phyloP scores from a whole-genome alignment of 2,329 filamentous ascomycete genomes.

The Penicillium sp. region DNA sequence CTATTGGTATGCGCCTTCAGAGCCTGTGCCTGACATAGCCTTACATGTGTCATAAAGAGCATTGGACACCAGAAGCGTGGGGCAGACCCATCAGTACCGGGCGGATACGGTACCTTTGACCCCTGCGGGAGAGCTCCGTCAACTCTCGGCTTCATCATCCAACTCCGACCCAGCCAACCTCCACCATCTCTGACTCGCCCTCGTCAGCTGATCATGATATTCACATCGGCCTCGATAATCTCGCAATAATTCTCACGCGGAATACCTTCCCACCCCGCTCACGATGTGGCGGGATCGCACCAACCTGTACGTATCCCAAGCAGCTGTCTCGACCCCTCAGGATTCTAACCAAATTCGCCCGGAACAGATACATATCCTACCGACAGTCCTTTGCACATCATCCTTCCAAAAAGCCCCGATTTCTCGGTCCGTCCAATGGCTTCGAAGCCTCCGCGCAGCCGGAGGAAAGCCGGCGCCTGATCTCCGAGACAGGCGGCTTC shows the following conservation, averaged over 20 bases:
- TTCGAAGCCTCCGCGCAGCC: slow-evolving; percentile 60
- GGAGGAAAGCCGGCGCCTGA: slow-evolving; percentile 75
- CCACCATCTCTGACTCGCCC: background rate
- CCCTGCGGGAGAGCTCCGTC: slow-evolving; percentile 14
- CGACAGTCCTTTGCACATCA: slow-evolving; percentile 97
- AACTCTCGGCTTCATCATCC: slow-evolving; percentile 12
- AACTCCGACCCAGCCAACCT: background rate
- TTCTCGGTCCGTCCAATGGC: slow-evolving; percentile 59
- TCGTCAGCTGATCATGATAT: slow-evolving; percentile 13
- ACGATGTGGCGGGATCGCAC: slow-evolving; percentile 99
- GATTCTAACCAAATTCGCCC: slow-evolving; percentile 15
- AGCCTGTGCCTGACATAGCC: background rate
- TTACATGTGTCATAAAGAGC: background rate
- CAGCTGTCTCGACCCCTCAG: slow-evolving; percentile 1
- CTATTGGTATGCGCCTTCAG: background rate
- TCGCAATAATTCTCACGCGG: slow-evolving; percentile 19
- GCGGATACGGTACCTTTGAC: slow-evolving; percentile 7
- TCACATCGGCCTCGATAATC: slow-evolving; percentile 11
- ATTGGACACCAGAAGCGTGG: background rate
- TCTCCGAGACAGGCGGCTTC: slow-evolving; percentile 70
- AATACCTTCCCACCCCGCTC: slow-evolving; percentile 45
- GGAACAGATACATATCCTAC: slow-evolving; percentile 87
- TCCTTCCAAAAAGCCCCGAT: slow-evolving; percentile 78
- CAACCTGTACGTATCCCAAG: slow-evolving; percentile 69
- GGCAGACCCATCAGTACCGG: background rate